Evolutionary conservation across 2,329 filamentous ascomycete genomes (phyloP).

Genomic region (Cadophora sp.): DNA sequence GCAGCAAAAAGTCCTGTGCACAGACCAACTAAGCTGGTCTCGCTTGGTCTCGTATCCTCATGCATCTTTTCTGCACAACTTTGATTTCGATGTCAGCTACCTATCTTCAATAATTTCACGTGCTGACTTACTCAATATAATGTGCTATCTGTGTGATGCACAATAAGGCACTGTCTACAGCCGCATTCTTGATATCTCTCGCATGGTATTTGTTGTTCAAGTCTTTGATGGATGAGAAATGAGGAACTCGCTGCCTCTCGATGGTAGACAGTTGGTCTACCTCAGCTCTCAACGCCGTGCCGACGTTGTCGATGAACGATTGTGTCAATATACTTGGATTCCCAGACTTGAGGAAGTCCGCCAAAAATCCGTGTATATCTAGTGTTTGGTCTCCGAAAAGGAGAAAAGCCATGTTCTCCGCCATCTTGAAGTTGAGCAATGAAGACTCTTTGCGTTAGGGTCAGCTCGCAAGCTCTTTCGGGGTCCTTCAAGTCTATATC

Average conservation of each 20-base stretch:
- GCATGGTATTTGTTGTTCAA: conserved; percentile 69
- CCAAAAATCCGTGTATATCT: conserved; percentile 69
- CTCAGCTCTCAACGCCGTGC: conserved; percentile 65
- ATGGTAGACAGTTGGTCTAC: conserved; percentile 61
- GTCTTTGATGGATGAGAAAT: conserved; percentile 67
- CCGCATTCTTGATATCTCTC: conserved; percentile 62
- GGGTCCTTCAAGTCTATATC: no score
- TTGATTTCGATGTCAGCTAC: neutral
- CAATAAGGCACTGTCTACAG: conserved; percentile 69
- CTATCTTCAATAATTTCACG: neutral
- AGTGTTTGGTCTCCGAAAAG: conserved; percentile 77
- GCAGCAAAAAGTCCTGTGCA: conserved; percentile 74
- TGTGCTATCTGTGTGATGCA: conserved; percentile 71
- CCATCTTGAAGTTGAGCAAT: no score
- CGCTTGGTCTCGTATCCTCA: conserved; percentile 56
- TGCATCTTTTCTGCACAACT: conserved; percentile 60
- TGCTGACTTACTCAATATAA: conserved; percentile 66
- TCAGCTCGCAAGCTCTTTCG: no score
- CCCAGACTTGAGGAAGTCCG: conserved; percentile 56
- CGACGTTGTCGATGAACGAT: conserved; percentile 65
- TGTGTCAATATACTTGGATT: conserved; percentile 59
- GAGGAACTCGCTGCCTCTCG: conserved; percentile 64
- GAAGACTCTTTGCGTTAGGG: no score
- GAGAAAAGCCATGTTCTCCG: conserved; percentile 56
- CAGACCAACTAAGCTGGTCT: conserved; percentile 66